phyloP scores from a whole-genome alignment of 2,329 filamentous ascomycete species.

The Penicillium sp. region DNA sequence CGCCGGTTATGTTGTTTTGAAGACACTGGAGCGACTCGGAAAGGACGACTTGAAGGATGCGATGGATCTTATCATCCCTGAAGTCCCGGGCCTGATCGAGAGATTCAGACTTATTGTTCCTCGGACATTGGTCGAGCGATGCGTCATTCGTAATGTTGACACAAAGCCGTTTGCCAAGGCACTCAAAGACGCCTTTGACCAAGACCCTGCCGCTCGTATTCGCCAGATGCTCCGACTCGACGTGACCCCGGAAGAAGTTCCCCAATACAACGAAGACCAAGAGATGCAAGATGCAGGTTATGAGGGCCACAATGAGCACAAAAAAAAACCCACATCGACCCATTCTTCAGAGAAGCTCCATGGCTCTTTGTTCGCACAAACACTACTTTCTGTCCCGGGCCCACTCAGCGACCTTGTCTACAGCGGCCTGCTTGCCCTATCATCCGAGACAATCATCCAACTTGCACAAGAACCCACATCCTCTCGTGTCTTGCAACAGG shows the following conservation, averaged over 20 bases:
- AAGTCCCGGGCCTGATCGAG: constrained; percentile 71
- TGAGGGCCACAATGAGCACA: constrained; percentile 21
- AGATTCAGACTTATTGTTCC: constrained; percentile 77
- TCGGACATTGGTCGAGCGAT: constrained; percentile 80
- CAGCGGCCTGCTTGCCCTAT: constrained; percentile 64
- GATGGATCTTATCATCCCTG: constrained; percentile 69
- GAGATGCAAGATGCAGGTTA: constrained; percentile 51
- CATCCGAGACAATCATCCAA: constrained; percentile 56
- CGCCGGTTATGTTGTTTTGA: constrained; percentile 82
- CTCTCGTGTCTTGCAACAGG: constrained; percentile 65
- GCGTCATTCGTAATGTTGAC: constrained; percentile 65
- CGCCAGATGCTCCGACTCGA: constrained; percentile 61
- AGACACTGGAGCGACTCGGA: constrained; percentile 77
- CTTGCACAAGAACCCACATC: constrained; percentile 64
- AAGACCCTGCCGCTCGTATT: constrained; percentile 53
- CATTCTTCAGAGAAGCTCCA: constrained; percentile 64
- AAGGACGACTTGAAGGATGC: constrained; percentile 80
- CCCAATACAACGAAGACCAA: constrained; percentile 36
- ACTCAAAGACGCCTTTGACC: constrained; percentile 59
- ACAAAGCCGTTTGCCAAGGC: constrained; percentile 56
- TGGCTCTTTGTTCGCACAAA: constrained; percentile 76
- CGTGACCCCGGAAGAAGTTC: constrained; percentile 7
- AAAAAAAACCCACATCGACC: constrained; percentile 14
- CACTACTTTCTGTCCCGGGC: constrained; percentile 75
- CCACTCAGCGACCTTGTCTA: constrained; percentile 70